Evolutionary conservation across 768 basidiomycete genomes (phyloP), one percentile per base, ranked within the genome.

Genomic region (Psilocybe cyanescens): DNA sequence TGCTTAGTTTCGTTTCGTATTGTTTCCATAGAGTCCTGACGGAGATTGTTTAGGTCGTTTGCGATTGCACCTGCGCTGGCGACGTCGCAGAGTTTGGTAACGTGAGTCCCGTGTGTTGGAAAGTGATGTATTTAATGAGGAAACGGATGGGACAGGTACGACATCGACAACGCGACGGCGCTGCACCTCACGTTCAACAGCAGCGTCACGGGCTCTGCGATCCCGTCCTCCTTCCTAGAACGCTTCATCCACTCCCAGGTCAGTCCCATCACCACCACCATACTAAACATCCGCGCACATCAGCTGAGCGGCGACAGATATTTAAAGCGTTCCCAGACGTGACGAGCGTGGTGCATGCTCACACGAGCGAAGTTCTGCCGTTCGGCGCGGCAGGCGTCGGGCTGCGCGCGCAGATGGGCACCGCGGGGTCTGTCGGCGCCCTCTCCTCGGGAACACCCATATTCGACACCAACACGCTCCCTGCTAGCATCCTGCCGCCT

Each of bases 221-320:
- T 68, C 19, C 65, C 67, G 31, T 62, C 67, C 30, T 62, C 65
- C 11, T 68, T 68, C 45, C 28, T 64, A 12, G 67, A 68, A 47
- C 63, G 65, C 33, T 68, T 65, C 35, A 68, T 68, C 45, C 67
- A 68, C 45, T 68, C 67, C 41, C 51, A 68, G 61, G 67, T 59
- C 41, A 1, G 59, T 47, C 35, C 8, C 5, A 14, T 19, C 17
- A 14, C 24, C 4, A 24, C 12, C 11, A 1, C 31, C 37, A 8
- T 8, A 8, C 37, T 14, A 39, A 8, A 8, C 37, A 39, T 14
- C 14, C 37, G 14, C 37, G 11, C 41, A 44, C 24, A 12, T 44
- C 41, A 44, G 14, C 41, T n/a, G 41, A 12, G 8, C 41, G 14
- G 14, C 14, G 6, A 30, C 35, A 68, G 68, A 68, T 68, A 37